A percentile compares a stretch with the other conserved stretches of the same genome.
Evolutionary conservation across 257 asterid genomes (phyloP).

Genomic region (Rubia yunnanensis): DNA sequence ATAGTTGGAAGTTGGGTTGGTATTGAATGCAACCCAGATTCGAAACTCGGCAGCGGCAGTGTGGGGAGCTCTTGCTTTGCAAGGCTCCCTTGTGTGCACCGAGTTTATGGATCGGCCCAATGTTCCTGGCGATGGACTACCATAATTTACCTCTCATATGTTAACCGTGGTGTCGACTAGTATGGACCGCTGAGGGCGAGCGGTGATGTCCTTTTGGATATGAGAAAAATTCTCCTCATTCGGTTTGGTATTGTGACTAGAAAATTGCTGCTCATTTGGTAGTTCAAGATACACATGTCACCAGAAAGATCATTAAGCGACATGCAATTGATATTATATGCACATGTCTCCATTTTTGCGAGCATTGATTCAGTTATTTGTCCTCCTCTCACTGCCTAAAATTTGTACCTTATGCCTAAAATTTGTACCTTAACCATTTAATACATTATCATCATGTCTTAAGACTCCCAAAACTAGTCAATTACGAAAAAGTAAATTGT

Average conservation of each 20-base stretch:
- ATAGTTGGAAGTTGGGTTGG: too few relatives aligned
- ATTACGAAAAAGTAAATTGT: not conserved
- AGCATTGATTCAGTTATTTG: not conserved
- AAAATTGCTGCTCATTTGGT: not conserved
- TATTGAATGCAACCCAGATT: too few relatives aligned
- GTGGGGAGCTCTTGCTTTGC: too few relatives aligned
- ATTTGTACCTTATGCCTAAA: not conserved
- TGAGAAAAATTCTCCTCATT: not conserved
- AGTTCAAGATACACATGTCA: conserved; percentile 1
- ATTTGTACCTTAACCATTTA: not conserved
- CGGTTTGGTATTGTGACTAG: not conserved
- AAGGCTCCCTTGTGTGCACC: too few relatives aligned
- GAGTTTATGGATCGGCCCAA: too few relatives aligned
- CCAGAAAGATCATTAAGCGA: conserved; percentile 1
- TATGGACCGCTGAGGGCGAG: too few relatives aligned
- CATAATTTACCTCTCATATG: too few relatives aligned
- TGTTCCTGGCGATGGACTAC: too few relatives aligned
- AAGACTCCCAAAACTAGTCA: not conserved
- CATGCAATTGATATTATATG: not conserved
- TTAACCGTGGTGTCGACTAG: too few relatives aligned
- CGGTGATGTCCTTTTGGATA: too few relatives aligned
- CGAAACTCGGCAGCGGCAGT: too few relatives aligned
- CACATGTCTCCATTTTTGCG: not conserved
- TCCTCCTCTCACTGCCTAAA: not conserved
- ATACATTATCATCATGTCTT: not conserved